A percentile compares a stretch with the other conserved stretches of the same genome.
These are phyloP conservation scores for Fusarium chlamydosporum DNA, from an alignment of 2,329 filamentous ascomycete species.

Conservation along the genomic window DNA sequence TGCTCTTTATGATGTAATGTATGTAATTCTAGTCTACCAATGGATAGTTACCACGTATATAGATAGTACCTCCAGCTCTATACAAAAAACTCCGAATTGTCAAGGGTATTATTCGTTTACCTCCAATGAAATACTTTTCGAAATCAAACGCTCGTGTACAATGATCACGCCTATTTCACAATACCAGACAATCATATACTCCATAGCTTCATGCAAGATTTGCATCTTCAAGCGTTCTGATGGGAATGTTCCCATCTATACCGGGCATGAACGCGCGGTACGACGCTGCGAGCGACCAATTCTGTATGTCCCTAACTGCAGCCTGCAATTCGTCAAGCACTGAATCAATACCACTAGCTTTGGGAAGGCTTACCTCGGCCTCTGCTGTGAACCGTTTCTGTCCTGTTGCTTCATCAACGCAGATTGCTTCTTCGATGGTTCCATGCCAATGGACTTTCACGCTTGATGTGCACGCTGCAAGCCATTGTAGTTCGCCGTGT, in stretches of 20 bases:
- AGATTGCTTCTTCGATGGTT: slow-evolving; percentile 14
- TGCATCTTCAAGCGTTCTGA: slow-evolving; percentile 5
- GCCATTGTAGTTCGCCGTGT: slow-evolving; percentile 23
- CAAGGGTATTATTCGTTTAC: background rate
- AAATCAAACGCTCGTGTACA: background rate
- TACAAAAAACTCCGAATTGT: background rate
- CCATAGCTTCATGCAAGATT: background rate
- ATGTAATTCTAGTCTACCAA: no score
- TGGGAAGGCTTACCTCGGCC: slow-evolving; percentile 9
- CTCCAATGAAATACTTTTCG: background rate
- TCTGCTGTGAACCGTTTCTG: slow-evolving; percentile 11
- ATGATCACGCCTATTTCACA: background rate
- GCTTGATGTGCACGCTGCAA: slow-evolving; percentile 16
- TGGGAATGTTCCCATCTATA: slow-evolving; percentile 34
- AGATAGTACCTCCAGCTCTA: background rate
- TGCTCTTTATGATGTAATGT: no score
- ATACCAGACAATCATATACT: rapidly evolving
- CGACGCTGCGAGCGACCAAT: slow-evolving; percentile 32
- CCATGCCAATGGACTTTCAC: slow-evolving; percentile 3
- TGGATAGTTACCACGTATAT: no score
- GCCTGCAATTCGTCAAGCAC: background rate
- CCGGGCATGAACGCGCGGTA: slow-evolving; percentile 27
- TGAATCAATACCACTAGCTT: rapidly evolving
- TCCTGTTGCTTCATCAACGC: background rate
- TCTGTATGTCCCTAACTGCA: background rate